Base-by-base conservation (phyloP, 108 stramenopile genomes). In the Skeletonema menzelii region DNA sequence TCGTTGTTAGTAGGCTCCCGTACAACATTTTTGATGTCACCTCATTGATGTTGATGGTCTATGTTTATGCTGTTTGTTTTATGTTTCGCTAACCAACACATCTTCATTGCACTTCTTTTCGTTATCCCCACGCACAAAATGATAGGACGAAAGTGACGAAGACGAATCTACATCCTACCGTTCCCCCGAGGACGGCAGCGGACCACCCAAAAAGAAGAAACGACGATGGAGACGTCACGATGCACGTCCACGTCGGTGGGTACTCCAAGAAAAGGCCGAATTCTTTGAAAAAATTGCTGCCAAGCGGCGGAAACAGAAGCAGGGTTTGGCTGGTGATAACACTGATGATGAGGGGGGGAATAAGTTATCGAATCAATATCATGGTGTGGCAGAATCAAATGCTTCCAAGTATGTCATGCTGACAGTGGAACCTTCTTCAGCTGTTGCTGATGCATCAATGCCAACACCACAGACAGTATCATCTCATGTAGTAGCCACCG, bases 341-440 rank as follows among this genome's bases (percentile, higher is more conserved):
- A 56, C 24, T 12, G 17, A 46, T 24, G 58, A 67, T 35, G 63
- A 58, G 14, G 30, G 22, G 11, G 76, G 58, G 65, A 73, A 26
- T 1, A 73, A 78, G 37, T 37, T 83, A 35, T 82, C 83, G 6
- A 75, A 82, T 56, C 86, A 88, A 44, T 94, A 94, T 61, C 87
- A 92, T 67, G 93, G 90, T 12, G 65, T 88, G 37, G 82, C 84
- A 5, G 93, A 94, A 73, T 84, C 84, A 27, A 94, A 94, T 78
- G 47, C 86, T 22, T 83, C 81, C 68, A 88, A 88, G 26, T 94
- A 87, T 73, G 82, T 86, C 26, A 6, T 94, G 27, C 57, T 94
- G 22, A 63, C 67, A 11, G 85, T 80, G 11, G 40, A 24, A 22
- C 66, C 77, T 42, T 60, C 47, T 10, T 65, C 67, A 27, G 31